Conservation (phyloP, 192 early-diverging fungal species). For the Entrophospora sp. region DNA sequence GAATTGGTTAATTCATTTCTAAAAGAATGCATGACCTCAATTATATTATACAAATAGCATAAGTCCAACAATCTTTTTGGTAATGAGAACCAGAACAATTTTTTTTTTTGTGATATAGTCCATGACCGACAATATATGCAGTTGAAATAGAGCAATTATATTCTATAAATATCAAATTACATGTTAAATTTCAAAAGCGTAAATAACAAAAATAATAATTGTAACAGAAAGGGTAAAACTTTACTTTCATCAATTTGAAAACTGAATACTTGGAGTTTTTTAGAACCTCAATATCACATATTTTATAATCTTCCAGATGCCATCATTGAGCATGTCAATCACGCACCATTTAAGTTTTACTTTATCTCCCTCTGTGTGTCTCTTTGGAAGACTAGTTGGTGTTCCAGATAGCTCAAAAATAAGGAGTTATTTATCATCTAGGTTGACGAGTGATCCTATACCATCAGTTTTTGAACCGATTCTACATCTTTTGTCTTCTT, state of each 20-base stretch:
- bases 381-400: neutral
- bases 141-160: slow-evolving; percentile 5
- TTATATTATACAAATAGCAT: neutral
- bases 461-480: neutral
- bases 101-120: neutral
- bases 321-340: neutral
- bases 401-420: neutral
- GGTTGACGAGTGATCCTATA: neutral
- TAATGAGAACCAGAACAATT: neutral
- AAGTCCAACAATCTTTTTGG: neutral
- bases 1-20: slow-evolving; percentile 1
- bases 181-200: neutral
- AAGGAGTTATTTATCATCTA: neutral
- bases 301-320: slow-evolving; percentile 6
- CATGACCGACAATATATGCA: neutral
- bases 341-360: slow-evolving; percentile 5
- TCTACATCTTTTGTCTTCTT: neutral
- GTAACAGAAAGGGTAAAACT: slow-evolving; percentile 11
- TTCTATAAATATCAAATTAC: slow-evolving; percentile 3
- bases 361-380: neutral
- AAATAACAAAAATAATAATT: slow-evolving; percentile 8
- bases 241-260: slow-evolving; percentile 13
- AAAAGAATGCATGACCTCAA: slow-evolving; percentile 9
- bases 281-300: neutral
- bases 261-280: slow-evolving; percentile 6